Percentiles rank a stretch among this genome's conserved stretches.
phyloP scores from a whole-genome alignment of 1,284 basidiomycete species.

The Naganishia albida region DNA sequence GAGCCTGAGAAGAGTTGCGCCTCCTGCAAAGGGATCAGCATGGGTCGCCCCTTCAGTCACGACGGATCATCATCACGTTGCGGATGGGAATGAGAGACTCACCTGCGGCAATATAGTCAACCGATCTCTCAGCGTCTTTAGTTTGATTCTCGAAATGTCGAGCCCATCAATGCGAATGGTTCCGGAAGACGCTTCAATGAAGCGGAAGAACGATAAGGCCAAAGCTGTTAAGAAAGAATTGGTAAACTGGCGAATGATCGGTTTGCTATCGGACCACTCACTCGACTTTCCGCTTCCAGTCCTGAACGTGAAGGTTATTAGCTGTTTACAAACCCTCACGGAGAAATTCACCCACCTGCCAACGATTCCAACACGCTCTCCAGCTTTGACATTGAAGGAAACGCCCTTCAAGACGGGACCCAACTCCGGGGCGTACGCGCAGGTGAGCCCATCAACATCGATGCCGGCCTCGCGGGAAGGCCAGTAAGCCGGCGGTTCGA shows the following conservation, averaged over 20 bases:
- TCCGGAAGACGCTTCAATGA: constrained; percentile 54
- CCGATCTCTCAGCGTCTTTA: constrained; percentile 56
- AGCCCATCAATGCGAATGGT: constrained; percentile 55
- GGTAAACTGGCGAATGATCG: not conserved
- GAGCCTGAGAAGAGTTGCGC: constrained; percentile 54
- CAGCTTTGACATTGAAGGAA: constrained; percentile 55
- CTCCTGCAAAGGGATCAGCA: constrained; percentile 44
- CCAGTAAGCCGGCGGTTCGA: constrained; percentile 58
- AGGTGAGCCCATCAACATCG: constrained; percentile 54
- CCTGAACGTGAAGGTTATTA: not conserved
- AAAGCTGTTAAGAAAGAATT: constrained; percentile 40
- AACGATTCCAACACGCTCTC: constrained; percentile 59
- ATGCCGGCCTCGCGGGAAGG: constrained; percentile 55
- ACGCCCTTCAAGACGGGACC: constrained; percentile 58
- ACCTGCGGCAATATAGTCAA: constrained; percentile 59
- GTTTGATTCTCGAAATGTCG: constrained; percentile 56
- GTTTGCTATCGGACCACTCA: constrained; percentile 1
- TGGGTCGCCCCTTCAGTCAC: not conserved
- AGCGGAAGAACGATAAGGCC: constrained; percentile 57
- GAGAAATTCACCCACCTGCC: constrained; percentile 51
- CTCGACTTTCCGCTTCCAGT: constrained; percentile 33
- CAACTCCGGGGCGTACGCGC: constrained; percentile 56
- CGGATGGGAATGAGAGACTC: constrained; percentile 17
- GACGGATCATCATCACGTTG: not conserved
- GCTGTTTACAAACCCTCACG: not conserved